These are phyloP conservation scores for Aspergillus steynii DNA, from an alignment of 495 filamentous ascomycete genomes.

Conservation along the genomic window DNA sequence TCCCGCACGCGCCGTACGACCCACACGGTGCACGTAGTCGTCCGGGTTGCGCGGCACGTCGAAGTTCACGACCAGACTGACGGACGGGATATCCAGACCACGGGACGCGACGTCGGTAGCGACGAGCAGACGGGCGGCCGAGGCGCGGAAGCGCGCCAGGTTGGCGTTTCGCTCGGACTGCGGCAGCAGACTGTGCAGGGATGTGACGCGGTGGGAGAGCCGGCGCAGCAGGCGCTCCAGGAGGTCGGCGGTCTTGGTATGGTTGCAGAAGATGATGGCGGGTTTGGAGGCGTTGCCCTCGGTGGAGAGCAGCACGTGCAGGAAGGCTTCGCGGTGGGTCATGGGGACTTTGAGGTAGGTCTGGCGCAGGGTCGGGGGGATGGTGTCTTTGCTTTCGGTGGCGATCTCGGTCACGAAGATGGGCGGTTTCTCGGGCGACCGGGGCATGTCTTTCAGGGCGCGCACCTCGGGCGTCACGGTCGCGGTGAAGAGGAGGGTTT, in stretches of 20 bases:
- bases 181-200: constrained; percentile 81
- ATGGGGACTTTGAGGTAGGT: constrained; percentile 84
- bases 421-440: constrained; percentile 64
- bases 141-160: constrained; percentile 85
- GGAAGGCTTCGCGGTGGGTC: constrained; percentile 88
- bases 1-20: constrained; percentile 91
- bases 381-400: constrained; percentile 61
- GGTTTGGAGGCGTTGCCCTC: constrained; percentile 70
- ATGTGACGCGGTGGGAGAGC: constrained; percentile 85
- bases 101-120: constrained; percentile 96
- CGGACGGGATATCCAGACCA: constrained; percentile 93
- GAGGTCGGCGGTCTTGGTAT: constrained; percentile 82
- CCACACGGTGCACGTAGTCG: constrained; percentile 96
- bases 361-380: constrained; percentile 79
- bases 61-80: constrained; percentile 89
- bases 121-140: constrained; percentile 86
- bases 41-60: constrained; percentile 94
- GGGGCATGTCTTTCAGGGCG: constrained; percentile 73
- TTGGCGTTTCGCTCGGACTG: constrained; percentile 84
- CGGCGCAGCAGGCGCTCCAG: constrained; percentile 82
- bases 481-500: constrained; percentile 95
- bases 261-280: constrained; percentile 92
- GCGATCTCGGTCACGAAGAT: constrained; percentile 88
- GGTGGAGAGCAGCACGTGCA: constrained; percentile 86
- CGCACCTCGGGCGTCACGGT: constrained; percentile 93